Evolutionary conservation across 768 basidiomycete species (phyloP).

Genomic region (Mycena haematopus): DNA sequence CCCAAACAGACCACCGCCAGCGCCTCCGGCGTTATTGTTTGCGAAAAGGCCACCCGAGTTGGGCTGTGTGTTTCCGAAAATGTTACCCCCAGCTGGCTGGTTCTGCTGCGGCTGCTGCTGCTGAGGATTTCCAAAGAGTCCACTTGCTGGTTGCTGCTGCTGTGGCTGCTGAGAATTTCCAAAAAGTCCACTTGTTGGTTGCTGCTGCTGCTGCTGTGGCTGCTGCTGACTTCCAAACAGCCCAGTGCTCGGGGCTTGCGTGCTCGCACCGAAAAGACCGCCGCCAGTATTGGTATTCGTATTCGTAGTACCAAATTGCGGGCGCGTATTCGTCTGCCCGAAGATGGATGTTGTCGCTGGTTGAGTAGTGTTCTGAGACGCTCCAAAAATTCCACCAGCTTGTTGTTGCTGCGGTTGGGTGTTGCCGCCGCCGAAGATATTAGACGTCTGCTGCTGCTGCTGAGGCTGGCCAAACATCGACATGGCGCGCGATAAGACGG

Average conservation of each 20-base stretch:
- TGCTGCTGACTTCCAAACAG: slow-evolving; percentile 36
- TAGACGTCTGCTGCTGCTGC: slow-evolving; percentile 18
- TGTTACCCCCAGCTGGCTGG: slow-evolving; percentile 30
- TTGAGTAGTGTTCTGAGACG: not conserved
- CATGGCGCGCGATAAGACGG: not conserved
- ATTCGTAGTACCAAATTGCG: slow-evolving; percentile 28
- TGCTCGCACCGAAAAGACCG: slow-evolving; percentile 32
- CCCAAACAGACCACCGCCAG: slow-evolving; percentile 41
- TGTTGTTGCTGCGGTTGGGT: not conserved
- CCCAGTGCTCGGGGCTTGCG: slow-evolving; percentile 30
- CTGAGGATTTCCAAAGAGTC: slow-evolving; percentile 43
- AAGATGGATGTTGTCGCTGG: slow-evolving; percentile 18
- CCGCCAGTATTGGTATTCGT: slow-evolving; percentile 13
- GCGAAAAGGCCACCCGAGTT: slow-evolving; percentile 41
- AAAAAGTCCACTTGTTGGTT: slow-evolving; percentile 36
- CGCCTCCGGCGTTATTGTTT: slow-evolving; percentile 18
- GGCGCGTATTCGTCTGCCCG: slow-evolving; percentile 26
- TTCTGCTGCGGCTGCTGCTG: slow-evolving; percentile 29
- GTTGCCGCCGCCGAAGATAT: slow-evolving; percentile 13
- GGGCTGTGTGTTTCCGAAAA: slow-evolving; percentile 36
- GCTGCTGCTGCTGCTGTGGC: slow-evolving; percentile 24
- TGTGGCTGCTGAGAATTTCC: slow-evolving; percentile 36
- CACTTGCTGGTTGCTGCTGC: slow-evolving; percentile 27
- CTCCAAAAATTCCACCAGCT: not conserved
- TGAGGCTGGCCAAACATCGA: slow-evolving; percentile 22